Evolutionary conservation across 768 basidiomycete genomes (phyloP).

Genomic region (Pilatotrama ljubarskyi): DNA sequence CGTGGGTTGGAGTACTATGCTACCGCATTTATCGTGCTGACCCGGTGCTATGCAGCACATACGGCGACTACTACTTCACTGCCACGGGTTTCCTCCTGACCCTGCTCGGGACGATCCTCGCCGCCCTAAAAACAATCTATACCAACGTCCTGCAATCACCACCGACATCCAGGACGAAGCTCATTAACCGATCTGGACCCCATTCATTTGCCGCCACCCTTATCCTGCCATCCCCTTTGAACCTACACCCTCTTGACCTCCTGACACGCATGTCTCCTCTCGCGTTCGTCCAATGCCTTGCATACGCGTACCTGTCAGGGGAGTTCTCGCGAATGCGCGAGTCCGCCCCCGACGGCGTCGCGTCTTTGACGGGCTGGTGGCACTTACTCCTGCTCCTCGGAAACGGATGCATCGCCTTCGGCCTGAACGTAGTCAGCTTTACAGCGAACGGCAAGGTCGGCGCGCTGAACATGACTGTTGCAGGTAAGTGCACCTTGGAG

Average conservation of each 20-base stretch:
- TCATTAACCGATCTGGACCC: conserved; percentile 18
- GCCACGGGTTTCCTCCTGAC: conserved; percentile 83
- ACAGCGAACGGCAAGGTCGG: conserved; percentile 94
- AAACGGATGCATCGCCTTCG: conserved; percentile 90
- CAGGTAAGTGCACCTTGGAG: conserved; percentile 56
- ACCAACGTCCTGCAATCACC: conserved; percentile 75
- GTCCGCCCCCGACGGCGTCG: background rate
- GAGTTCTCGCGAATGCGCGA: conserved; percentile 64
- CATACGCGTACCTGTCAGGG: conserved; percentile 76
- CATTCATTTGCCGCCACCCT: conserved; percentile 2
- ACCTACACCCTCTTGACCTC: conserved; percentile 79
- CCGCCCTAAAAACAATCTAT: conserved; percentile 90
- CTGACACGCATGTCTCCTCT: conserved; percentile 89
- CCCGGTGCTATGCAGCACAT: conserved; percentile 57
- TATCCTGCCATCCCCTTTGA: conserved; percentile 33
- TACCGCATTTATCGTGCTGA: background rate
- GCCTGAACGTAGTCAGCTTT: conserved; percentile 91
- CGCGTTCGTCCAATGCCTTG: conserved; percentile 83
- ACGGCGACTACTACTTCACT: conserved; percentile 95
- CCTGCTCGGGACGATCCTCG: conserved; percentile 85
- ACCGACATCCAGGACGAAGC: conserved; percentile 12
- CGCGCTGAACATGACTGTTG: conserved; percentile 88
- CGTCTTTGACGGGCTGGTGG: conserved; percentile 29
- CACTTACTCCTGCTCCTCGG: conserved; percentile 51
- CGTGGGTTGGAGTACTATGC: conserved; percentile 49